Evolutionary conservation across 257 asterid genomes (phyloP).

Genomic region (Agastache rugosa): DNA sequence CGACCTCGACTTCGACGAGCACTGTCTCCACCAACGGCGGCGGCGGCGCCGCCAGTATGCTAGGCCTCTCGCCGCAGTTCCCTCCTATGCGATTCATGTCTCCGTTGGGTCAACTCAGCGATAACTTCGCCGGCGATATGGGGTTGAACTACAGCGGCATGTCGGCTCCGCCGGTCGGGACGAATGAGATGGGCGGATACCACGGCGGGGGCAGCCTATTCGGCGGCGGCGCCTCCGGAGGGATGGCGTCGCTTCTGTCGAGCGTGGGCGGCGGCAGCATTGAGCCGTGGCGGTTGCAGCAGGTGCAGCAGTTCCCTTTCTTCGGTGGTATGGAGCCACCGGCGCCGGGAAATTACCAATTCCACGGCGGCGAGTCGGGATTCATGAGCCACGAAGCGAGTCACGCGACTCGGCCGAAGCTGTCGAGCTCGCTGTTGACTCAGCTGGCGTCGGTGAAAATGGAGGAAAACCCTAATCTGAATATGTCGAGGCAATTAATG

Average conservation of each 20-base stretch:
- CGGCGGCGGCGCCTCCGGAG: conserved; percentile 34
- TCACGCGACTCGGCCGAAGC: conserved; percentile 49
- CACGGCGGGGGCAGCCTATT: conserved; percentile 44
- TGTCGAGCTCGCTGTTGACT: conserved; percentile 50
- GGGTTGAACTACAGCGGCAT: conserved; percentile 52
- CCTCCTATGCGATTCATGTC: conserved; percentile 67
- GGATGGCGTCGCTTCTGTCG: conserved; percentile 48
- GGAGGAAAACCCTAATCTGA: conserved; percentile 62
- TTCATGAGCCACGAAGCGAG: conserved; percentile 46
- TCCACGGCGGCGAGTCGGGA: conserved; percentile 48
- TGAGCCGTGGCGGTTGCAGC: conserved; percentile 75
- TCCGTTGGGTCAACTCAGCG: conserved; percentile 65
- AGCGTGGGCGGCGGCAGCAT: conserved; percentile 42
- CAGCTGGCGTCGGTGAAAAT: conserved; percentile 70
- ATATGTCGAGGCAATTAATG: conserved; percentile 56
- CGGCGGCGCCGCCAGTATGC: conserved; percentile 24
- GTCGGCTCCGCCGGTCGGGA: conserved; percentile 42
- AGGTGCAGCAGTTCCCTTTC: conserved; percentile 61
- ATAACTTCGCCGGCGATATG: conserved; percentile 45
- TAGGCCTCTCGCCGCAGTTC: conserved; percentile 51
- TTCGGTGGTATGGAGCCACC: conserved; percentile 54
- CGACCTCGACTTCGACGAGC: conserved; percentile 52
- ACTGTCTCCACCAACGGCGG: conserved; percentile 46
- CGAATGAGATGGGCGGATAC: conserved; percentile 49
- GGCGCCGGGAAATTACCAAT: conserved; percentile 43